Evolutionary conservation across 176 grass and related monocot species (phyloP), one percentile per base, ranked within the genome.

Genomic region (Aegilops sharonensis): DNA sequence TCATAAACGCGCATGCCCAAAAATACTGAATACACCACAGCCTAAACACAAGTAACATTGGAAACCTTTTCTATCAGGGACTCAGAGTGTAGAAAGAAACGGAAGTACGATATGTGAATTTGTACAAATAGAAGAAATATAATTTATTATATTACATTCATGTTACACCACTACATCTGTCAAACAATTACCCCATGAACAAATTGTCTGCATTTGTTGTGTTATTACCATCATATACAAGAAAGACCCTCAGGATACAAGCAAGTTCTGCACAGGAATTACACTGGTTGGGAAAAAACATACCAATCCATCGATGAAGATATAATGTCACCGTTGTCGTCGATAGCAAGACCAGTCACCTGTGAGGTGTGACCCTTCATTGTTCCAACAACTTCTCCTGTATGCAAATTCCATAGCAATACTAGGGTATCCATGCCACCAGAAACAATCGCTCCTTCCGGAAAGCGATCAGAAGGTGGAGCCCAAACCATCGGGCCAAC

Each of bases 221-320:
- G 69, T 66, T 42, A 42, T 83, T 56, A 42, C 48, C 63, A 70
- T 64, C 25, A 75, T 40, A 59, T 67, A 20, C 11, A 83, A 74
- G 31, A 85, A 76, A 72, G 24, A 52, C 11, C 30, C 17, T 31
- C 11, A 18, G 11, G 21, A 10, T 75, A 21, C 24, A 35, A 15
- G 66, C 9, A 82, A 64, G 45, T 64, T 76, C 25, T 76, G 47
- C 20, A 61, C 15, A 76, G 52, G 67, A 68, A 64, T 34, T 31
- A 32, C 6, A 15, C 23, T 82, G 30, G 4, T 40, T 6, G 21
- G 57, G 25, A 21, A 21, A 87, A 74, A 79, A 35, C 15, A 34
- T 93, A 98, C 97, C 93, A 95, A 79, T 98, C 97, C 75, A 98
- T 86, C 39, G 97, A 95, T 82, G 97, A 98, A 64, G 97, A 98